Conservation (phyloP, 2,329 filamentous ascomycete genomes). For the Albifimbria verrucaria region DNA sequence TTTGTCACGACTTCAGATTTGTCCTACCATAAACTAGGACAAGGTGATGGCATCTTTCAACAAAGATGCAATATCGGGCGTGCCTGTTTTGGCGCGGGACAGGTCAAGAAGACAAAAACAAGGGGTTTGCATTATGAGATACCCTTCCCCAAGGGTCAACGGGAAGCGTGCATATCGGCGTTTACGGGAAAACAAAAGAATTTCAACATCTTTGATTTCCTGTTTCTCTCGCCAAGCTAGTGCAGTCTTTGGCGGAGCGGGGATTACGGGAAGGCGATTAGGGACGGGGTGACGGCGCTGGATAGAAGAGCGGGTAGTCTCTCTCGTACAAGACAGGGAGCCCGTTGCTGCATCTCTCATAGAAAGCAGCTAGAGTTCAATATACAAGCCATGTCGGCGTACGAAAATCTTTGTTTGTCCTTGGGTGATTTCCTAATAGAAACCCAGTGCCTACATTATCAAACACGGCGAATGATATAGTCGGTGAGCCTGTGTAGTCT, state of each 20-base stretch:
- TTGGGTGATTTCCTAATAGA: too few species aligned
- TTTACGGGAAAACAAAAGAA: conserved; percentile 44
- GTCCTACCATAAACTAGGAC: conserved; percentile 30
- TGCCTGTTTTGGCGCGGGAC: conserved; percentile 30
- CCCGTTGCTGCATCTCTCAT: not conserved
- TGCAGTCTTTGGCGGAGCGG: conserved; percentile 23
- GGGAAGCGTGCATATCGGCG: conserved; percentile 31
- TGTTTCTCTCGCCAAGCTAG: conserved; percentile 38
- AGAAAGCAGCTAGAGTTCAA: not conserved
- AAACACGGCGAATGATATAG: too few species aligned
- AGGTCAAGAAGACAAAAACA: conserved; percentile 23
- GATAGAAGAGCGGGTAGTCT: conserved; percentile 10
- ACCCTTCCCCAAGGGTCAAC: conserved; percentile 30
- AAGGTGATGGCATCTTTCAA: conserved; percentile 44
- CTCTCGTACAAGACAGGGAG: not conserved
- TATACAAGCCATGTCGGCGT: not conserved
- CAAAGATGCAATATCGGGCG: conserved; percentile 36
- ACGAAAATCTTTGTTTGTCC: too few species aligned
- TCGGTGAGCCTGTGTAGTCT: too few species aligned
- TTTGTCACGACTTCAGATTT: conserved; percentile 19
- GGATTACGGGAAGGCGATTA: conserved; percentile 18
- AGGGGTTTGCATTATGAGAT: conserved; percentile 39
- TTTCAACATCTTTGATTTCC: conserved; percentile 46
- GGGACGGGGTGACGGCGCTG: conserved; percentile 12
- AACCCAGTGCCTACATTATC: too few species aligned